Percentiles rank a stretch among this genome's conserved stretches.
These are phyloP conservation scores for Tolypocladium endophyticum DNA, from an alignment of 2,329 filamentous ascomycete genomes.

Conservation along the genomic window DNA sequence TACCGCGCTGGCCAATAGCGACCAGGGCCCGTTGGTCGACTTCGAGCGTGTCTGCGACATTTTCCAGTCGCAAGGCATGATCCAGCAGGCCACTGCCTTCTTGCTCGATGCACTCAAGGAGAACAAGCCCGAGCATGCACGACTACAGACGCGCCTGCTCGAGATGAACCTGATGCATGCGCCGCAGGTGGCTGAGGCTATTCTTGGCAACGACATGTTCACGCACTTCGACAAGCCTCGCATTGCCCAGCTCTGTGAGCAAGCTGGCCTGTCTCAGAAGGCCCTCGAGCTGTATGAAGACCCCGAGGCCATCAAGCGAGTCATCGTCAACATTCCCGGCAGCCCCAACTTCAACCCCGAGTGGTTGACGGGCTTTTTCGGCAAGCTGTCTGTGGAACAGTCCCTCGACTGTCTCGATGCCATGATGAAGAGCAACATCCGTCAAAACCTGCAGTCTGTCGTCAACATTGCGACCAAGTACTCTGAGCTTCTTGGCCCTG, in stretches of 20 bases:
- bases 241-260: constrained; percentile 85
- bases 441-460: constrained; percentile 89
- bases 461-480: constrained; percentile 97
- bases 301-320: constrained; percentile 78
- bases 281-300: constrained; percentile 95
- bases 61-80: constrained; percentile 95
- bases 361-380: constrained; percentile 88
- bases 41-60: constrained; percentile 93
- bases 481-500: constrained; percentile 85
- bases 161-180: constrained; percentile 98
- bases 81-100: constrained; percentile 97
- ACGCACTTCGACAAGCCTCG: constrained; percentile 88
- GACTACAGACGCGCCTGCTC: constrained; percentile 84
- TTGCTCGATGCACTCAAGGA: constrained; percentile 89
- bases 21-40: constrained; percentile 78
- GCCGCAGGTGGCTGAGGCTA: constrained; percentile 94
- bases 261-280: constrained; percentile 75
- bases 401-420: constrained; percentile 88
- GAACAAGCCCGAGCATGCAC: constrained; percentile 86
- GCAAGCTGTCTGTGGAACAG: constrained; percentile 88
- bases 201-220: constrained; percentile 97
- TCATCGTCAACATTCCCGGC: constrained; percentile 70
- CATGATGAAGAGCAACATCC: constrained; percentile 94
- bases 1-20: constrained; percentile 79
- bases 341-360: constrained; percentile 82